phyloP scores from a whole-genome alignment of 169 alveolate species.

The Plasmodium vivax region DNA sequence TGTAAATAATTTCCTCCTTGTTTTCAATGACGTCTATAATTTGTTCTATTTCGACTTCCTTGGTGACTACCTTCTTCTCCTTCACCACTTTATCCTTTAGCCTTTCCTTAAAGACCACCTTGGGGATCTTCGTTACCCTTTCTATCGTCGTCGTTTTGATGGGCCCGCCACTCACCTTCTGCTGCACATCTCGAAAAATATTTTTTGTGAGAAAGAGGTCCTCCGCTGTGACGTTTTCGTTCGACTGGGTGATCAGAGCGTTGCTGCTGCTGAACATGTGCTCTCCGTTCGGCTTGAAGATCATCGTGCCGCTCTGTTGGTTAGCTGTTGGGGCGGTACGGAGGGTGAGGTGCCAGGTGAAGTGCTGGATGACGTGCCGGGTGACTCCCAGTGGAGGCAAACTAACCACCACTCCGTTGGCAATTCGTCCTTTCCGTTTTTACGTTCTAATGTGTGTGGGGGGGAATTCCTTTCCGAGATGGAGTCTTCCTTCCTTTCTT shows the following conservation, averaged over 20 bases:
- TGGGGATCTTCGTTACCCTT: constrained; percentile 46
- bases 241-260: neutral
- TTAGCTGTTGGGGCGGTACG: neutral
- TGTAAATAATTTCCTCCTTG: constrained; percentile 14
- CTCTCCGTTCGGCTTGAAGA: constrained; percentile 5
- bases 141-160: constrained; percentile 26
- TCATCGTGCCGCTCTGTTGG: neutral
- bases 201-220: constrained; percentile 12
- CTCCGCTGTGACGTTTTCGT: neutral
- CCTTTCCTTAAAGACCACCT: neutral
- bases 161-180: constrained; percentile 12
- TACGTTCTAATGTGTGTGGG: neutral
- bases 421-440: neutral
- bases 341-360: too few species aligned
- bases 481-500: neutral
- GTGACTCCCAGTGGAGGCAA: neutral
- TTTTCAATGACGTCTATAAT: constrained; percentile 12
- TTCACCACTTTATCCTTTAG: neutral
- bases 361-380: too few species aligned
- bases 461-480: neutral
- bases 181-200: constrained; percentile 12
- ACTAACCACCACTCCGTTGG: neutral
- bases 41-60: constrained; percentile 18
- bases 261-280: neutral
- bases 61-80: neutral